Conservation (phyloP, 192 early-diverging fungal genomes). For the Coemansia sp. region DNA sequence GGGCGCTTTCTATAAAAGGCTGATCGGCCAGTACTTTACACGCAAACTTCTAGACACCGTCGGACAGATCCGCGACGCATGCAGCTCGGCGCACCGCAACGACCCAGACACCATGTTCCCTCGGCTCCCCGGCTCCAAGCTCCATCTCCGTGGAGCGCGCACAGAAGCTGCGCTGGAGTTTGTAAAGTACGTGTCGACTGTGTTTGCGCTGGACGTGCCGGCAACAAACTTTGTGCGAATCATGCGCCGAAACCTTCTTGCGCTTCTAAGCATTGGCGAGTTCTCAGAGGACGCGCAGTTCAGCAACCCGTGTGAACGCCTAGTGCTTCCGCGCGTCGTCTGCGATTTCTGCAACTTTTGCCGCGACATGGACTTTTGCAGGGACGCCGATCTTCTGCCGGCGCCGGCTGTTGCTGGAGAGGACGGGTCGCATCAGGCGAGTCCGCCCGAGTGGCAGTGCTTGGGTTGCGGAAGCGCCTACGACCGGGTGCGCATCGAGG, state of each 20-base stretch:
- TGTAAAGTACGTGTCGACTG: slow-evolving; percentile 71
- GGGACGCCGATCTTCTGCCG: slow-evolving; percentile 70
- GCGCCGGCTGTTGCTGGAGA: slow-evolving; percentile 23
- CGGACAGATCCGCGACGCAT: slow-evolving; percentile 59
- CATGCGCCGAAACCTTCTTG: slow-evolving; percentile 77
- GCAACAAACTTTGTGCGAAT: slow-evolving; percentile 78
- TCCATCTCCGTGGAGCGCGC: slow-evolving; percentile 5
- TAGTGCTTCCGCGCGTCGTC: slow-evolving; percentile 76
- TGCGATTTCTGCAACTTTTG: slow-evolving; percentile 86
- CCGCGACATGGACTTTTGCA: slow-evolving; percentile 88
- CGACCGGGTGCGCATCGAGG: slow-evolving; percentile 76
- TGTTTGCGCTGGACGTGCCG: slow-evolving; percentile 72
- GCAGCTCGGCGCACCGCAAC: slow-evolving; percentile 19
- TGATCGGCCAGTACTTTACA: slow-evolving; percentile 60
- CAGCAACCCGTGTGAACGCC: slow-evolving; percentile 77
- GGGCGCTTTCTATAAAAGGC: slow-evolving; percentile 50
- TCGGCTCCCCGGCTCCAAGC: slow-evolving; percentile 61
- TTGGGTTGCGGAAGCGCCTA: slow-evolving; percentile 76
- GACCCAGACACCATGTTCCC: slow-evolving; percentile 59
- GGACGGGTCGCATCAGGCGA: slow-evolving; percentile 10
- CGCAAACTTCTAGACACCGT: slow-evolving; percentile 65
- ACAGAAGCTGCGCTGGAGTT: slow-evolving; percentile 81
- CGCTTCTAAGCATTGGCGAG: slow-evolving; percentile 73
- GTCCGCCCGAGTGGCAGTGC: slow-evolving; percentile 66
- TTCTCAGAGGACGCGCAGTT: slow-evolving; percentile 79